Evolutionary conservation across 805 yeast species (phyloP), one percentile per base, ranked within the genome.

Genomic region (Monosporozyma servazzii): DNA sequence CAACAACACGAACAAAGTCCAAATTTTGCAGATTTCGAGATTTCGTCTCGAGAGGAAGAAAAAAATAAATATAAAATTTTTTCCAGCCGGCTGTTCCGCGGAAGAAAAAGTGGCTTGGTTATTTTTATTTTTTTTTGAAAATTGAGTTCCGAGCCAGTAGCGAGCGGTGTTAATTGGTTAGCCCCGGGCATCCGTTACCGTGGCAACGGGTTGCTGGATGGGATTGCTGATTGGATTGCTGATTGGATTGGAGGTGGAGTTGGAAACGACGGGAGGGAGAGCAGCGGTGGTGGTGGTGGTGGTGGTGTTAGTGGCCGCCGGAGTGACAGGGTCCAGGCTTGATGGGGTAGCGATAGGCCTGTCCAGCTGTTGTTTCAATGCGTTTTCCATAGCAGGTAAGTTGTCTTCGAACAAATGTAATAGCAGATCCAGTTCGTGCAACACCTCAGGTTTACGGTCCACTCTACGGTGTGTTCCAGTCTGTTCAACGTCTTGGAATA

Each of bases 321-420:
- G 17, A 23, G 41, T 17, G 10, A 13, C 10, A 13, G 40, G 18
- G 40, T 18, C 23, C 13, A 5, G 18, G 37, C 15, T 30, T 11
- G 33, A 30, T 30, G n/a, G 37, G 17, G 37, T 33, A 6, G 17
- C 17, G n/a, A 6, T 33, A n/a, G 37, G 37, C 8, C 11, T 3
- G n/a, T 23, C 41, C 20, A 63, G 42, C 48, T 62, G 65, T 41
- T 56, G 56, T 53, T 62, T 60, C 21, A 66, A 49, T 0, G 68
- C 58, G 36, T 53, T 55, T 45, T 66, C 69, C 39, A 66, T 48
- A 0, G 57, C 61, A 2, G 69, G 65, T 11, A 66, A 45, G 5
- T 64, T 62, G 5, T 63, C 66, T 40, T 65, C 68, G 36, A 60
- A 62, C 59, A 62, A 55, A 51, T 58, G 54, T 17, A 66, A 54